Base-by-base conservation (phyloP, 176 grass and related monocot genomes). In the Tuctoria greenei region DNA sequence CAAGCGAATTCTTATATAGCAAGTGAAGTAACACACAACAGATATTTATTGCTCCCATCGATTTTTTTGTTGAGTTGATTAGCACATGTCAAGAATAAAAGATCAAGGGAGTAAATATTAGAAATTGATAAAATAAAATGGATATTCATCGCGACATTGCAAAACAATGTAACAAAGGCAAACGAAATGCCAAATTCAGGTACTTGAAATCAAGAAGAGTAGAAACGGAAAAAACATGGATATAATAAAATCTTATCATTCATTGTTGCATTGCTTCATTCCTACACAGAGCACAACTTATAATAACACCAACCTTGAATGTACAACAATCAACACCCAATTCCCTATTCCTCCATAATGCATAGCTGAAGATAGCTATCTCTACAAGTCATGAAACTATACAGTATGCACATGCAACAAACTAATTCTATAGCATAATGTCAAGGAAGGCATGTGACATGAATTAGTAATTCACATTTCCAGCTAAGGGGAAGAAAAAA, bases 341-440 rank as follows among this genome's bases (percentile, higher is more conserved):
- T 37, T 37, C 6, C 8, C 7, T 40, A 70, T 39, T 6, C 15
- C 27, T 4, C 36, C 55, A 38, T 56, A 31, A 47, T 50, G 31
- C 35, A 75, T 42, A 16, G 12, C 57, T 66, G 40, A 23, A 64
- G 56, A 64, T 9, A 47, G 45, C 80, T 69, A 62, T 54, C 66
- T 70, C 46, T 27, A 66, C 47, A 23, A 61, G 18, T 66, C 42
- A 42, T 15, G 23, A 76, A 61, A 78, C 61, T 73, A 72, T 47
- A 78, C 34, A 78, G 46, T 61, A 78, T 41, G 76, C 39, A 66
- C 34, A 65, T 58, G 78, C 51, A 61, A 39, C 3, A 39, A 88
- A 45, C 55, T 84, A 81, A 28, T 70, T 63, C 70, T 64, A 84
- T 38, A 79, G 57, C 70, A 75, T 75, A 75, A 39, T 46, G 28